Percentiles rank a stretch among this genome's conserved stretches.
Conservation (phyloP, 2,329 filamentous ascomycete genomes). For the Neonectria coccinea region DNA sequence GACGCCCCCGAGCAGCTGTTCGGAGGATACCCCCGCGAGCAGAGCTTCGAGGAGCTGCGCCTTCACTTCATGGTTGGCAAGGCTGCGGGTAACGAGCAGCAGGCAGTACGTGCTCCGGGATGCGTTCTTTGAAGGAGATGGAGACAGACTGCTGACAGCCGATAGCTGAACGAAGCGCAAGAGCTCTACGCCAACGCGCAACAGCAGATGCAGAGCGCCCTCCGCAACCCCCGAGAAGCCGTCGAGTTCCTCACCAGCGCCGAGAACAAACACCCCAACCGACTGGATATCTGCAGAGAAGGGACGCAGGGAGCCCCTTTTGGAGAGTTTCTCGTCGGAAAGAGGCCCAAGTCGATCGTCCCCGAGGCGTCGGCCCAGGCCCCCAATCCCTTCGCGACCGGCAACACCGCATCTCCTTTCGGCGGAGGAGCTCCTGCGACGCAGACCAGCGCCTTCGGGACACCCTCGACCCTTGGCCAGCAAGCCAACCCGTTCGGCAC, state of each 20-base stretch:
- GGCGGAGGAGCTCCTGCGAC: conserved; percentile 47
- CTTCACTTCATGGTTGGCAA: conserved; percentile 75
- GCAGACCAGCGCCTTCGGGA: conserved; percentile 47
- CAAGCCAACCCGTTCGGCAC: conserved; percentile 47
- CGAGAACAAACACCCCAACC: conserved; percentile 79
- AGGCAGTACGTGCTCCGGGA: conserved; percentile 57
- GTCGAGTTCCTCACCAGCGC: conserved; percentile 75
- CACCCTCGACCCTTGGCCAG: conserved; percentile 58
- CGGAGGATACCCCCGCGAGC: conserved; percentile 81
- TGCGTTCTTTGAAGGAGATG: background rate
- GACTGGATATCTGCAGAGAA: conserved; percentile 71
- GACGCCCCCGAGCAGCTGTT: conserved; percentile 86
- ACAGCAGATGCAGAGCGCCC: conserved; percentile 77
- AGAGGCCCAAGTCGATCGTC: conserved; percentile 43
- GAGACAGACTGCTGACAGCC: conserved; percentile 31
- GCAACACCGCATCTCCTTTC: conserved; percentile 45
- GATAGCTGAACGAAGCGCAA: conserved; percentile 70
- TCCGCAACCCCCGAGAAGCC: conserved; percentile 78
- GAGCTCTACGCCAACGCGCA: conserved; percentile 72
- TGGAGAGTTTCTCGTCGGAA: conserved; percentile 59
- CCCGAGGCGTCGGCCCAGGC: conserved; percentile 46
- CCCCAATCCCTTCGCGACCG: conserved; percentile 57
- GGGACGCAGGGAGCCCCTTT: conserved; percentile 58
- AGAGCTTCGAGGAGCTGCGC: conserved; percentile 89
- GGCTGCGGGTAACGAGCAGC: conserved; percentile 69